phyloP scores from a whole-genome alignment of 495 filamentous ascomycete species.

The Podospora appendiculata region DNA sequence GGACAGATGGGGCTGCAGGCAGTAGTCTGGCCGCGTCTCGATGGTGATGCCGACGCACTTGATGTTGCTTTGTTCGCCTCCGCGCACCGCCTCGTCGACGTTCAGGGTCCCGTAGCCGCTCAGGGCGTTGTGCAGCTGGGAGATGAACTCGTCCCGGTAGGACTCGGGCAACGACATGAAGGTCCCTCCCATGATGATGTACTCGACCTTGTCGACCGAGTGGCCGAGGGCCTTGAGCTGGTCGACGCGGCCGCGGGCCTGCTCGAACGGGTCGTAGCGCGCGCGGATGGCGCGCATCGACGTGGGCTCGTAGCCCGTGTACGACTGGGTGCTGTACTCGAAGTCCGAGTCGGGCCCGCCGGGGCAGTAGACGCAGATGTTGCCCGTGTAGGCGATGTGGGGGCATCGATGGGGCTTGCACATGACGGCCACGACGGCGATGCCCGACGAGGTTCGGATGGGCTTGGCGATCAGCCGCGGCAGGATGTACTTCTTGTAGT shows the following conservation, averaged over 20 bases:
- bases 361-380: slow-evolving; percentile 98
- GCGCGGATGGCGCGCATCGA: slow-evolving; percentile 97
- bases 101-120: slow-evolving; percentile 85
- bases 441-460: slow-evolving; percentile 90
- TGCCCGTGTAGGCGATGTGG: slow-evolving; percentile 95
- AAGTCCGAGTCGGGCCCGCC: slow-evolving; percentile 97
- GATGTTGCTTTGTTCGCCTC: slow-evolving; percentile 84
- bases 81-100: slow-evolving; percentile 90
- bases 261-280: slow-evolving; percentile 95
- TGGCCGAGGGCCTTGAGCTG: slow-evolving; percentile 93
- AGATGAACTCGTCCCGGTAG: slow-evolving; percentile 88
- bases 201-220: slow-evolving; percentile 97
- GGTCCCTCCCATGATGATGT: slow-evolving; percentile 99
- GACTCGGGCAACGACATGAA: slow-evolving; percentile 92
- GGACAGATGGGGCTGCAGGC: slow-evolving; percentile 80
- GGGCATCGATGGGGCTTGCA: slow-evolving; percentile 98
- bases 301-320: slow-evolving; percentile 96
- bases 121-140: slow-evolving; percentile 91
- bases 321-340: slow-evolving; percentile 97
- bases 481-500: slow-evolving; percentile 98
- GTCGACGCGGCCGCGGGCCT: slow-evolving; percentile 90
- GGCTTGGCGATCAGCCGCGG: slow-evolving; percentile 95
- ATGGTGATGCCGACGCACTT: slow-evolving; percentile 99
- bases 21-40: slow-evolving; percentile 95
- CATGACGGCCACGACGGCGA: slow-evolving; percentile 99